phyloP scores from a whole-genome alignment of 495 filamentous ascomycete species.

The Lasiosphaeris hirsuta region DNA sequence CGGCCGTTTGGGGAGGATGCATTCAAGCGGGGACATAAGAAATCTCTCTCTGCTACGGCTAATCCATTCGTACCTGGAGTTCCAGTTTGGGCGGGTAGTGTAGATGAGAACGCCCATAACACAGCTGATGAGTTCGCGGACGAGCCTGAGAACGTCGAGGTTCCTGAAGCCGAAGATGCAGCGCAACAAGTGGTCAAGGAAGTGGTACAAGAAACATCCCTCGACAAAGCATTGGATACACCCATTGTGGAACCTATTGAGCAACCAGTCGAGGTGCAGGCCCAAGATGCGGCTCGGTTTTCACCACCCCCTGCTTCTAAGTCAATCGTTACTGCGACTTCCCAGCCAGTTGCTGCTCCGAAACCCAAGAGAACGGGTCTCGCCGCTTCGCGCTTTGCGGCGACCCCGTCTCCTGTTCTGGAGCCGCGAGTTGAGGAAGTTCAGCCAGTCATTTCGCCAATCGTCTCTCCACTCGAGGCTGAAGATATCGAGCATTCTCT shows the following conservation, averaged over 20 bases:
- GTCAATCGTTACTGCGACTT: conserved; percentile 31
- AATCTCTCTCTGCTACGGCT: conserved; percentile 64
- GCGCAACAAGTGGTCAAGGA: background rate
- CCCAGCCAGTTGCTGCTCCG: conserved; percentile 25
- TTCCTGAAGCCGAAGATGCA: conserved; percentile 16
- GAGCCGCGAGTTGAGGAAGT: conserved; percentile 30
- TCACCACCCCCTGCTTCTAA: conserved; percentile 18
- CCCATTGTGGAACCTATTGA: conserved; percentile 16
- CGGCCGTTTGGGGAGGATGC: conserved; percentile 36
- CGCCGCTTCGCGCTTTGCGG: conserved; percentile 33
- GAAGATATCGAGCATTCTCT: conserved; percentile 16
- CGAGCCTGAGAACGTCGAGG: conserved; percentile 20
- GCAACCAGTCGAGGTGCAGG: conserved; percentile 10
- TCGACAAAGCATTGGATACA: conserved; percentile 7
- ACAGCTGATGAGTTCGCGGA: conserved; percentile 38
- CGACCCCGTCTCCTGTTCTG: conserved; percentile 19
- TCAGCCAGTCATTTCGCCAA: conserved; percentile 25
- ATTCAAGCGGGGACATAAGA: conserved; percentile 46
- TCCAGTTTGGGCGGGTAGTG: conserved; percentile 38
- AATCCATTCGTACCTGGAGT: conserved; percentile 62
- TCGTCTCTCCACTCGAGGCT: conserved; percentile 25
- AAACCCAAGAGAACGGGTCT: conserved; percentile 29
- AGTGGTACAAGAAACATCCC: background rate
- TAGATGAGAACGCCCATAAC: conserved; percentile 39
- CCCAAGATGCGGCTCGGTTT: background rate